A percentile compares a stretch with the other conserved stretches of the same genome.
Evolutionary conservation across 768 basidiomycete species (phyloP).

Genomic region (Lactarius indigo): DNA sequence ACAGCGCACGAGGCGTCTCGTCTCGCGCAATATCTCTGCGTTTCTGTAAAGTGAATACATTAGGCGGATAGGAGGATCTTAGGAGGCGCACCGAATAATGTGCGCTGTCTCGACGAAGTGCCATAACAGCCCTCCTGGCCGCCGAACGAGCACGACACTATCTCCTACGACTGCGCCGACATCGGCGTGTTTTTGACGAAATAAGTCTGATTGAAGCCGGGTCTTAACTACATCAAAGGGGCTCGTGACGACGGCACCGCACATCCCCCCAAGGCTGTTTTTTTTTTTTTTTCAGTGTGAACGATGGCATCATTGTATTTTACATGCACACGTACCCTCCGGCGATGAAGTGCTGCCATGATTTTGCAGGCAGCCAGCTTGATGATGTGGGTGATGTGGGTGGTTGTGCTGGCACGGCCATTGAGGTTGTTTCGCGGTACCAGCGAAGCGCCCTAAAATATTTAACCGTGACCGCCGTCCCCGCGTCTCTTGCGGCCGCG

Average conservation of each 20-base stretch:
- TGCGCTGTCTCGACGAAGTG: conserved; percentile 94
- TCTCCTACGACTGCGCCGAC: conserved; percentile 31
- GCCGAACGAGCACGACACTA: conserved; percentile 34
- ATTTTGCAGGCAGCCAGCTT: conserved; percentile 58
- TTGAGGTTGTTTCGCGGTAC: conserved; percentile 7
- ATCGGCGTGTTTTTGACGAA: conserved; percentile 45
- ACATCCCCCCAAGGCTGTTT: conserved; percentile 89
- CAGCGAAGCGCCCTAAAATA: not conserved
- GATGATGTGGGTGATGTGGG: conserved; percentile 30
- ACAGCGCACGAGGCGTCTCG: conserved; percentile 86
- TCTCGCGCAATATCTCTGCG: conserved; percentile 81
- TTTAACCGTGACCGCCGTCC: too few relatives aligned
- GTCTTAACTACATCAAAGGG: conserved; percentile 99
- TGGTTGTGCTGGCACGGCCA: conserved; percentile 27
- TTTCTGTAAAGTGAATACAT: not conserved
- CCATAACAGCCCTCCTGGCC: conserved; percentile 62
- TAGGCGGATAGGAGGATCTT: not conserved
- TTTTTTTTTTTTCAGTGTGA: not conserved
- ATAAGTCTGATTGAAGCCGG: conserved; percentile 88
- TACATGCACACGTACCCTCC: conserved; percentile 62
- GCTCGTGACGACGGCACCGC: conserved; percentile 92
- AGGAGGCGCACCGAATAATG: conserved; percentile 67
- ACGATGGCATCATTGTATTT: not conserved
- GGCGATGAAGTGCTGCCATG: conserved; percentile 81
- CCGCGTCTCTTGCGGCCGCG: not conserved